Conservation (phyloP, 2,329 filamentous ascomycete species). For the Saccharata proteae region DNA sequence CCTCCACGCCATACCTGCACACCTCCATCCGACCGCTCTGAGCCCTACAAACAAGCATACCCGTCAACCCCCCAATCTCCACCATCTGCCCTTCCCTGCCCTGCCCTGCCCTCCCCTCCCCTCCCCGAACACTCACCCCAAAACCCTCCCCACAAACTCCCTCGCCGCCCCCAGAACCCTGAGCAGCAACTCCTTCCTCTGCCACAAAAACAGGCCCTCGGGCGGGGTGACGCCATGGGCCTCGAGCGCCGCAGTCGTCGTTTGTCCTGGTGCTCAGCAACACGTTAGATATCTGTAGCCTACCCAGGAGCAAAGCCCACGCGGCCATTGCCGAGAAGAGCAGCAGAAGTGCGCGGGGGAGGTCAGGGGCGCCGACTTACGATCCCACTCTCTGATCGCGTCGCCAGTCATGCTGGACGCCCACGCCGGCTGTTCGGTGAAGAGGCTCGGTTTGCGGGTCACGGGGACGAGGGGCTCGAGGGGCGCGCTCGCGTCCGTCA, state of each 20-base stretch:
- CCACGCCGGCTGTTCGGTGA: background rate
- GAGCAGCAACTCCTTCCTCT: conserved; percentile 17
- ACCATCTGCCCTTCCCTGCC: too few relatives aligned
- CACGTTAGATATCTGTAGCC: too few relatives aligned
- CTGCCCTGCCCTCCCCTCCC: too few relatives aligned
- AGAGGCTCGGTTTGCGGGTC: background rate
- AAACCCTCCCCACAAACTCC: too few relatives aligned
- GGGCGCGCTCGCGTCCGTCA: background rate
- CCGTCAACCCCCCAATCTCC: too few relatives aligned
- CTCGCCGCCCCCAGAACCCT: conserved; percentile 16
- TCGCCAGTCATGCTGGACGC: background rate
- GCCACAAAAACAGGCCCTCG: conserved; percentile 14
- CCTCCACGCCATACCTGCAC: too few relatives aligned
- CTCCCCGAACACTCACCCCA: too few relatives aligned
- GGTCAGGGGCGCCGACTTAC: conserved; percentile 1
- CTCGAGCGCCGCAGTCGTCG: conserved; percentile 10
- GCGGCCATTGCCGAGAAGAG: background rate
- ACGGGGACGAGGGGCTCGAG: conserved; percentile 1
- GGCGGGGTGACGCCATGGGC: conserved; percentile 15
- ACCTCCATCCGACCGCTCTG: too few relatives aligned
- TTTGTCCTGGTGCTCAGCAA: background rate
- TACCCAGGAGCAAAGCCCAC: background rate
- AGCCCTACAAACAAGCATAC: too few relatives aligned
- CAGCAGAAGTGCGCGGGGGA: background rate
- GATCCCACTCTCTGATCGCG: conserved; percentile 1